Conservation (phyloP, 495 filamentous ascomycete genomes). For the Venustampulla echinocandica region DNA sequence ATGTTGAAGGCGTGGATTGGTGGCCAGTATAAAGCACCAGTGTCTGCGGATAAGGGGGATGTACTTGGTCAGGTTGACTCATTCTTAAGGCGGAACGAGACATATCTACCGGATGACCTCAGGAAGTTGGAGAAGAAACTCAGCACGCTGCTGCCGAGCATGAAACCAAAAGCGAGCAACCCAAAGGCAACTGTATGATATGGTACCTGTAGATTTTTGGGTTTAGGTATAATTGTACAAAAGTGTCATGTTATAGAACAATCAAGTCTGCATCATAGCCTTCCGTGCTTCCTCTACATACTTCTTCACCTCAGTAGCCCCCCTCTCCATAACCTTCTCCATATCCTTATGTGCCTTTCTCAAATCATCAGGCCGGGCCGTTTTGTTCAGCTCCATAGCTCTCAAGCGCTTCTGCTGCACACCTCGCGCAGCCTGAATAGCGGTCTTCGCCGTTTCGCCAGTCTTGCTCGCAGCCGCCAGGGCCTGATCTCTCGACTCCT, state of each 20-base stretch:
- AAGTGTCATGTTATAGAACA: not conserved
- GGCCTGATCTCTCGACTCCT: constrained; percentile 47
- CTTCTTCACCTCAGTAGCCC: constrained; percentile 56
- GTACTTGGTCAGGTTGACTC: constrained; percentile 26
- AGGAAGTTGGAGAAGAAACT: constrained; percentile 29
- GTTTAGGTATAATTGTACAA: constrained; percentile 18
- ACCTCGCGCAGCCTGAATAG: constrained; percentile 46
- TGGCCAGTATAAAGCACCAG: constrained; percentile 32
- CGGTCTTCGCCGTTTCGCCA: constrained; percentile 47
- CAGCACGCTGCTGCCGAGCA: constrained; percentile 20
- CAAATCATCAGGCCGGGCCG: constrained; percentile 56
- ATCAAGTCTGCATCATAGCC: constrained; percentile 39
- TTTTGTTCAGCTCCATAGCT: constrained; percentile 46
- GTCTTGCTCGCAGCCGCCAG: constrained; percentile 49
- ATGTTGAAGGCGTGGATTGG: constrained; percentile 32
- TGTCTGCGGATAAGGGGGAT: constrained; percentile 26
- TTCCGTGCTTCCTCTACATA: constrained; percentile 59
- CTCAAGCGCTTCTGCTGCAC: constrained; percentile 57
- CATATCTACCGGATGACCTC: constrained; percentile 28
- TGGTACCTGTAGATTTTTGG: not conserved
- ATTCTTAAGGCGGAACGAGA: constrained; percentile 30
- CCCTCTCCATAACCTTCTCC: constrained; percentile 67
- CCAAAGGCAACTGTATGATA: not conserved
- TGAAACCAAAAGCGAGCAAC: not conserved
- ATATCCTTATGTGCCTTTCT: constrained; percentile 57